Evolutionary conservation across 2,329 filamentous ascomycete genomes (phyloP), one percentile per base, ranked within the genome.

Genomic region (Colletotrichum lupini): DNA sequence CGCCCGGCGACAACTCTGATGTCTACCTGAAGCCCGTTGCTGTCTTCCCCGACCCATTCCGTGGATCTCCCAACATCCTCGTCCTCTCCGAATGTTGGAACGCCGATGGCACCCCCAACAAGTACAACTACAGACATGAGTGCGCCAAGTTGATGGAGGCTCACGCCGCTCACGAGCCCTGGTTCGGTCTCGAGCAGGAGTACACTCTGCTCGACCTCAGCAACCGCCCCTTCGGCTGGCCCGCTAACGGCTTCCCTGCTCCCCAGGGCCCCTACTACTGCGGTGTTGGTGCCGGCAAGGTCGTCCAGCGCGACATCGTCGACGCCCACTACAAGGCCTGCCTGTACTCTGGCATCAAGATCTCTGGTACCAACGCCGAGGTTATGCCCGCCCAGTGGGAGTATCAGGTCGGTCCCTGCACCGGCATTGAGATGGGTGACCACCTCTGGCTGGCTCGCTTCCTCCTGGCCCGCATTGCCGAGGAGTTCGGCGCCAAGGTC

Each of bases 381-480:
- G 97, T 99, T 81, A 97, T 98, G 94, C 94, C 95, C 76, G 95
- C 94, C 74, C 96, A 98, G 86, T 98, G 96, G 96, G 96, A 98
- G 85, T 98, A 94, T 92, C 96, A 98, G 84, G 94, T 98, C 80
- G 96, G 96, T 71, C 96, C 96, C 76, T 97, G 94, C 86, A 85
- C 87, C 67, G 96, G 95, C 76, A 98, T 98, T 79, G 88, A 92
- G 83, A 93, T 98, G 89, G 97, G 97, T 84, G 97, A 99, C 85
- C 92, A 98, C 82, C 94, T 99, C 80, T 98, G 96, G 97, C 89
- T 98, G 80, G 79, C 84, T 2, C 93, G 94, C 77, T 97, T 95
- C 88, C 89, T 97, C 80, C 92, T 97, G 64, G 89, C 93, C 89
- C 94, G 95, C 77, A 94, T 98, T 74, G 94, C 96, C 67, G 97